Percentiles rank a stretch among this genome's conserved stretches.
Conservation (phyloP, 352 stramenopile genomes). For the Globisporangium nodosum region DNA sequence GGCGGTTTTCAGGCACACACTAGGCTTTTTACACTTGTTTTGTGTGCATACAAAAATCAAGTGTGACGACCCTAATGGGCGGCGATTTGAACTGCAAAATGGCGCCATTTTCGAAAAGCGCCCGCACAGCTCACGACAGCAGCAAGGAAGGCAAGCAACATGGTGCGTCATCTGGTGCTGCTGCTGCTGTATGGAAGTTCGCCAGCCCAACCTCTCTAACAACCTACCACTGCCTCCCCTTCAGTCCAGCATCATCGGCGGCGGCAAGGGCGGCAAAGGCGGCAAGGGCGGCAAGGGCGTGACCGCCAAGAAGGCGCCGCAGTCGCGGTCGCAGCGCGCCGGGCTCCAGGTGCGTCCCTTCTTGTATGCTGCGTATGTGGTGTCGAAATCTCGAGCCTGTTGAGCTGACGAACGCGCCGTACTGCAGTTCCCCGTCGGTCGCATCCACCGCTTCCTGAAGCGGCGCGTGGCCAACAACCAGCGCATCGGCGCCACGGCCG, state of each 20-base stretch:
- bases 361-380: not conserved
- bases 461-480: conserved; percentile 97
- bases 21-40: too few species aligned
- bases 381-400: not conserved
- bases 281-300: conserved; percentile 99
- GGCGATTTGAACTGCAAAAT: too few species aligned
- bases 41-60: too few species aligned
- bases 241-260: conserved; percentile 85
- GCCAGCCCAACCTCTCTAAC: not conserved
- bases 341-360: conserved; percentile 89
- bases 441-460: conserved; percentile 99
- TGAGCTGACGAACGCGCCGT: not conserved
- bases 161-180: too few species aligned
- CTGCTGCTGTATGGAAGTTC: not conserved
- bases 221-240: not conserved
- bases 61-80: too few species aligned
- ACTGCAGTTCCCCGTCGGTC: conserved; percentile 96
- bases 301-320: conserved; percentile 98
- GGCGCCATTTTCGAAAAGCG: too few species aligned
- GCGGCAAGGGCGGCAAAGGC: conserved; percentile 95
- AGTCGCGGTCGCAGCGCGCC: conserved; percentile 97
- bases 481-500: conserved; percentile 98
- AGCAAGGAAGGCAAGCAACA: too few species aligned
- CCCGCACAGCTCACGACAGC: too few species aligned
- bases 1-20: too few species aligned